Evolutionary conservation across 768 basidiomycete species (phyloP), one percentile per base, ranked within the genome.

Genomic region (Lentinus tigrinus): DNA sequence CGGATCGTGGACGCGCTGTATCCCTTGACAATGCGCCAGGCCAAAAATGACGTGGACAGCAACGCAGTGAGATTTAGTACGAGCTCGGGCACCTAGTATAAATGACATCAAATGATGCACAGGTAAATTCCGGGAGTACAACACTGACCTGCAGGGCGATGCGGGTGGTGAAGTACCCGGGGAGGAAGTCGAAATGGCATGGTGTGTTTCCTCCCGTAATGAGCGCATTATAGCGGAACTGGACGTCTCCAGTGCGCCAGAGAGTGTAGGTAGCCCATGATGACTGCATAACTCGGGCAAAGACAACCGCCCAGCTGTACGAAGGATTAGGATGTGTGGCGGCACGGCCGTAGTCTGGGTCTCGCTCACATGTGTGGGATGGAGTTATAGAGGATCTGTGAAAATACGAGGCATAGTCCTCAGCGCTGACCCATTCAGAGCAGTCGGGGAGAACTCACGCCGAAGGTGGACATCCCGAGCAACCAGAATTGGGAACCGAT

Each of bases 401-500:
- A 27, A 21, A 23, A 17, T 11, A 19, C 2, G n/a, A n/a, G n/a
- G n/a, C n/a, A n/a, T n/a, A n/a, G n/a, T n/a, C n/a, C n/a, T n/a
- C n/a, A n/a, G n/a, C n/a, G n/a, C n/a, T n/a, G n/a, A n/a, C n/a
- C n/a, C n/a, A n/a, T n/a, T n/a, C n/a, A n/a, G n/a, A n/a, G n/a
- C n/a, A 3, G 23, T 3, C n/a, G 11, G 4, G 52, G 16, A 47
- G 53, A 5, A 51, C 68, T 21, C 55, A 70, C 63, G 2, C 78
- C 80, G 27, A 78, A 67, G n/a, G 79, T 60, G n/a, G 81, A 79
- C 27, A 84, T 75, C 0, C 70, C 74, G 24, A 84, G 72, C 6
- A 85, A 72, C 81, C 82, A 85, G 64, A 83, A 78, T 60, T 85
- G 82, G 1, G 81, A 67, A 37, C 74, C 68, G 21, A 84, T 70